Evolutionary conservation across 2,329 filamentous ascomycete species (phyloP), one percentile per base, ranked within the genome.

Genomic region (Cladosporium sp.): DNA sequence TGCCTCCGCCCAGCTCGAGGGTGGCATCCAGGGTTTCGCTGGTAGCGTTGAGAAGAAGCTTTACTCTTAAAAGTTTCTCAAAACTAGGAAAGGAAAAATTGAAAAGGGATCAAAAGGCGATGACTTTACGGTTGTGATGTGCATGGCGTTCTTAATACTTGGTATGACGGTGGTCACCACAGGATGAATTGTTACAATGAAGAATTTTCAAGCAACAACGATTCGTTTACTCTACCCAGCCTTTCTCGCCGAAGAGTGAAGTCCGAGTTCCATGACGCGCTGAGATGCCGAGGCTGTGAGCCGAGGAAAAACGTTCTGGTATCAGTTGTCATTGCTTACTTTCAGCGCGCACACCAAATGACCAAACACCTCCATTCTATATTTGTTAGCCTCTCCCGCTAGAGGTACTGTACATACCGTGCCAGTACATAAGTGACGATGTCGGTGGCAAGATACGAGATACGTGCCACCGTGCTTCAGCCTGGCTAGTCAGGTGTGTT

Each of bases 11-110:
- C 90, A 95, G 81, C 81, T 95, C 55, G 93, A 98, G 79, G 93
- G 93, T 59, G 93, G 92, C 69, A 91, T 98, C 57, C 95, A 97
- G 76, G 83, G 83, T 55, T 90, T 98, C 80, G 90, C 97, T 78
- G 92, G 89, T 70, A 54, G 52, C 46, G 97, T 95, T 71, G 93
- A 97, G 80, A 98, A 98, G 87, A 98, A 97, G 82, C 86, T 98
- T 62, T 98, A 95, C 75, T 89, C 90, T 65, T 96, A 63, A 53
- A 50, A 35, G 35, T 37, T 37, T 1, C 10, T 9, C 33, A 34
- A 37, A n/a, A 10, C n/a, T 5, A 14, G 35, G 35, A 16, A 38
- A 38, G 8, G 35, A 14, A n/a, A 38, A 11, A 9, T 8, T 4
- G 7, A 35, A 35, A 35, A 35, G n/a, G 34, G 34, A 38, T 14